Base-by-base conservation (phyloP, 441 rosid genomes). In the Pelargonium myrrhifolium region DNA sequence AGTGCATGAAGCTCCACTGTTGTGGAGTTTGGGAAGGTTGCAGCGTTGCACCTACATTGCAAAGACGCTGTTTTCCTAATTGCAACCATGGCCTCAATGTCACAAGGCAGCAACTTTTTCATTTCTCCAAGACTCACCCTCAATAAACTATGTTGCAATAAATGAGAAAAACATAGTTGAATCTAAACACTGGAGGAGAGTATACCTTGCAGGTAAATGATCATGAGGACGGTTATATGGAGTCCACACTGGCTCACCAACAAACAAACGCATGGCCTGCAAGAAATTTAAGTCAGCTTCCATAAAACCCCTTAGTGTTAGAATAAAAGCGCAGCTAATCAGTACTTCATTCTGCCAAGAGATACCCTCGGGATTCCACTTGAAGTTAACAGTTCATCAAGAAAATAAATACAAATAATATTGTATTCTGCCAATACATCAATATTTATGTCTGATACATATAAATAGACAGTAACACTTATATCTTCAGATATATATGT, bases 221-320 rank as follows among this genome's bases (percentile, higher is more conserved):
- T 93, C 99, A 9, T 91, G 93, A 28, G 97, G 99, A 17, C 95
- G 99, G 71, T 94, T 86, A 80, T 45, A 86, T 58, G 98, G 94
- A 61, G 98, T 89, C 99, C 98, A 92, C 61, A 94, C 49, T 20
- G 99, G 98, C 67, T 86, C 92, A 49, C 94, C 97, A 39, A 86
- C 91, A 56, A 92, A 94, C 58, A 92, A 87, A 40, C 98, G 80
- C 96, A 94, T 88, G 4, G 97, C 96, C 95, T 89, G 83, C 68
- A 45, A 39, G 17, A 17, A n/a, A 42, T 5, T 17, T 6, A 53
- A 35, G 8, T 53, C 7, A 45, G 53, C 53, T 53, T 53, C 59
- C 22, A 2, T 15, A 17, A 53, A 6, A 53, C 2, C 11, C 1
- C 31, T 1, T 5, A 1, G 28, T 18, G 11, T 51, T 24, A 15